A percentile compares a stretch with the other conserved stretches of the same genome.
Conservation (phyloP, 345 rosid genomes). For the Syzygium aromaticum region DNA sequence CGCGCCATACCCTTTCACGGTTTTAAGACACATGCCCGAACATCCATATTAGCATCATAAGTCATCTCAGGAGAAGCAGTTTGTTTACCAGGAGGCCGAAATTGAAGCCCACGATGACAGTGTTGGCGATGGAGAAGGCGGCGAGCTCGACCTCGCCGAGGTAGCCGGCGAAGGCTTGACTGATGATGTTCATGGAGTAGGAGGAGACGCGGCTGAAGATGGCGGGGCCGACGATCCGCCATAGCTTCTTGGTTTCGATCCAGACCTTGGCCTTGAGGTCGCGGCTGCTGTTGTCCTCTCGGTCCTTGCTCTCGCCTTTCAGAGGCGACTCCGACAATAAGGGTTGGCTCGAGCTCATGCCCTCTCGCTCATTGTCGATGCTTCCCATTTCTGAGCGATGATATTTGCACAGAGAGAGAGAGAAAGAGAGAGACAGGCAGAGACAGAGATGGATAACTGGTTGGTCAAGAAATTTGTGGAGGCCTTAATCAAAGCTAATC, state of each 20-base stretch:
- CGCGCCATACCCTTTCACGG: neutral
- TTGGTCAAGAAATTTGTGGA: neutral
- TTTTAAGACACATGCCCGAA: neutral
- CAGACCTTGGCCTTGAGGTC: conserved; percentile 15
- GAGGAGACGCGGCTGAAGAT: conserved; percentile 28
- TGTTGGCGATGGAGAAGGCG: conserved; percentile 30
- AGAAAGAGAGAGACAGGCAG: neutral
- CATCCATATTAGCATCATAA: neutral
- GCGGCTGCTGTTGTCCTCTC: neutral
- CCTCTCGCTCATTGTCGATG: neutral
- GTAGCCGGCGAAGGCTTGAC: conserved; percentile 37
- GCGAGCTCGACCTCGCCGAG: conserved; percentile 38
- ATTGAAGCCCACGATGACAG: conserved; percentile 35
- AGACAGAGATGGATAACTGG: neutral
- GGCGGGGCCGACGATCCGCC: conserved; percentile 34
- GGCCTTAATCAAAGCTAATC: neutral
- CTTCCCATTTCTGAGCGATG: neutral
- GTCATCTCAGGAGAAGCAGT: neutral
- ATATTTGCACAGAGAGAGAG: neutral
- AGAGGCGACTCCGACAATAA: neutral
- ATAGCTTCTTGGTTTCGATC: conserved; percentile 37
- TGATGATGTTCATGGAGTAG: conserved; percentile 29
- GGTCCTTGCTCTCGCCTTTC: neutral
- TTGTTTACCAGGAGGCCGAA: conserved; percentile 6
- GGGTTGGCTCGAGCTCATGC: neutral